phyloP scores from a whole-genome alignment of 164 flowering plant species.

The Macadamia tetraphylla region DNA sequence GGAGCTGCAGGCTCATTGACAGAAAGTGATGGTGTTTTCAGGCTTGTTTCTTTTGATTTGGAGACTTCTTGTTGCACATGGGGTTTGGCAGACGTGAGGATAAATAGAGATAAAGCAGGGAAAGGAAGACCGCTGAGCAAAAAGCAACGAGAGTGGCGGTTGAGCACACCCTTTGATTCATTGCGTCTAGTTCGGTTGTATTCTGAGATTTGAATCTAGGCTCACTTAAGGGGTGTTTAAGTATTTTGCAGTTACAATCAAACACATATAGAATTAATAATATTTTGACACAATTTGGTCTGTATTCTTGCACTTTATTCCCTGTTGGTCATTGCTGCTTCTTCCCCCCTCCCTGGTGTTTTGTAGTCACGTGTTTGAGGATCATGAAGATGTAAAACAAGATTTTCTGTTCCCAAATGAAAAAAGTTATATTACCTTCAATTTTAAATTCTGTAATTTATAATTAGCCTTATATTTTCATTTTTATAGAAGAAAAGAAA shows the following conservation, averaged over 20 bases:
- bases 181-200: slow-evolving; percentile 58
- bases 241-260: no score
- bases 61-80: slow-evolving; percentile 59
- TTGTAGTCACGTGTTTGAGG: no score
- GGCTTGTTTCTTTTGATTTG: slow-evolving; percentile 62
- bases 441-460: no score
- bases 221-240: background rate
- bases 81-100: slow-evolving; percentile 82
- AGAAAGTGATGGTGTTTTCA: slow-evolving; percentile 75
- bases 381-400: no score
- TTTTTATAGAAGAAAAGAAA: no score
- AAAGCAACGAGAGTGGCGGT: slow-evolving; percentile 81
- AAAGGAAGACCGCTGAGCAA: slow-evolving; percentile 91
- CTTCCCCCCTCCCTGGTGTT: no score
- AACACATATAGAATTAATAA: no score
- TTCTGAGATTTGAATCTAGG: slow-evolving; percentile 34
- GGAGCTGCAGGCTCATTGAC: slow-evolving; percentile 22
- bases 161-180: slow-evolving; percentile 60
- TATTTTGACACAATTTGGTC: background rate
- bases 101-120: slow-evolving; percentile 78
- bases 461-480: no score
- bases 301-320: background rate
- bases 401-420: no score
- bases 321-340: no score
- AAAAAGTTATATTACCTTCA: no score